Evolutionary conservation across 1,284 basidiomycete species (phyloP).

Genomic region (Naganishia liquefaciens): DNA sequence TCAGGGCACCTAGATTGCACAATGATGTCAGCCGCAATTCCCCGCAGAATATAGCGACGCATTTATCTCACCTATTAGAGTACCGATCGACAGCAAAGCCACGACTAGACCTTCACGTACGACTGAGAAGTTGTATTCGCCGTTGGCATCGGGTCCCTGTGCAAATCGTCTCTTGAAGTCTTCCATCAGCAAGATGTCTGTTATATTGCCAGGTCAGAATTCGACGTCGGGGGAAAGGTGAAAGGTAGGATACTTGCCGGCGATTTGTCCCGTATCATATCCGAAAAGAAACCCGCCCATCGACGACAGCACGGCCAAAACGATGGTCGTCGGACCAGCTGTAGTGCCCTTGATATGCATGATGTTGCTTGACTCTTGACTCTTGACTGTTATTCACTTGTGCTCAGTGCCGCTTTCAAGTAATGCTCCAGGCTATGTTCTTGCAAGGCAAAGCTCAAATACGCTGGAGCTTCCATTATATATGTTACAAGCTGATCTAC

Average conservation of each 20-base stretch:
- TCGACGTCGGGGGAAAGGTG: conserved; percentile 13
- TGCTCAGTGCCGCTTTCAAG: no score
- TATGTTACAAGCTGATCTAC: no score
- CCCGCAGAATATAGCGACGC: not conserved
- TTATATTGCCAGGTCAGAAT: conserved; percentile 72
- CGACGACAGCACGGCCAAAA: conserved; percentile 59
- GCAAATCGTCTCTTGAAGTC: conserved; percentile 37
- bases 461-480: no score
- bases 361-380: not conserved
- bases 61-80: conserved; percentile 39
- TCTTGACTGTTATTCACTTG: not conserved
- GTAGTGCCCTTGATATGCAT: conserved; percentile 2
- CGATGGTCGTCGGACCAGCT: conserved; percentile 34
- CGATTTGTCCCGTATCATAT: conserved; percentile 11
- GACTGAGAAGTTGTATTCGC: conserved; percentile 59
- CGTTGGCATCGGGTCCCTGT: conserved; percentile 46
- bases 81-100: conserved; percentile 58
- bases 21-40: conserved; percentile 41
- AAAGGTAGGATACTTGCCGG: conserved; percentile 41
- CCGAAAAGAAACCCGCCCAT: conserved; percentile 80
- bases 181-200: conserved; percentile 68
- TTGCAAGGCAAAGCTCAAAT: no score
- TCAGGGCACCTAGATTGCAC: conserved; percentile 59
- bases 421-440: no score
- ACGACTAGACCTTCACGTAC: conserved; percentile 67